Percentiles rank a stretch among this genome's conserved stretches.
Evolutionary conservation across 2,329 filamentous ascomycete species (phyloP).

Genomic region (Paraconiothyrium brasiliense): DNA sequence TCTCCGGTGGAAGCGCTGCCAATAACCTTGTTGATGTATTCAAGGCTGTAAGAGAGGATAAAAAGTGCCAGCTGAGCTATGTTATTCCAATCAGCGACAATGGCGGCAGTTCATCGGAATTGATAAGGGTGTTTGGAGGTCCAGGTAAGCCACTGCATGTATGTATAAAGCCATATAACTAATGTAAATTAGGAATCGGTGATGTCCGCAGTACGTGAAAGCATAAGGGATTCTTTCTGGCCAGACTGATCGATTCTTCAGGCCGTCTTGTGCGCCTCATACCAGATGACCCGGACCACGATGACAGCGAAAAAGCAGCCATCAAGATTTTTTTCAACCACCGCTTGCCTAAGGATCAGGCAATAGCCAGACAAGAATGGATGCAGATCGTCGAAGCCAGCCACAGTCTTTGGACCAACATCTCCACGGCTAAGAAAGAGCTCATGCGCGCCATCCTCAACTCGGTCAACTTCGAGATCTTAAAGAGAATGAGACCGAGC

Average conservation of each 20-base stretch:
- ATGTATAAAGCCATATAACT: neutral
- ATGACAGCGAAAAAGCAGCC: conserved; percentile 67
- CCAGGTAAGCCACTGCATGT: conserved; percentile 68
- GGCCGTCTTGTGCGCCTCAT: conserved; percentile 91
- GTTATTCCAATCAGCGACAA: conserved; percentile 97
- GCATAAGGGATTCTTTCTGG: conserved; percentile 2
- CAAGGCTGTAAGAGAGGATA: conserved; percentile 67
- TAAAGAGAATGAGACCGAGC: conserved; percentile 58
- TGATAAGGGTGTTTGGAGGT: conserved; percentile 93
- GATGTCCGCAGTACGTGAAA: conserved; percentile 73
- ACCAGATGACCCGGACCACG: conserved; percentile 67
- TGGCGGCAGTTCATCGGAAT: conserved; percentile 90
- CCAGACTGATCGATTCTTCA: conserved; percentile 46
- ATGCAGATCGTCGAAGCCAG: conserved; percentile 86
- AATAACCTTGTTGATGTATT: conserved; percentile 95
- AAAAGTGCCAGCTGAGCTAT: conserved; percentile 76
- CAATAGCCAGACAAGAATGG: conserved; percentile 79
- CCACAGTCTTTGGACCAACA: conserved; percentile 74
- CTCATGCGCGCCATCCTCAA: conserved; percentile 62
- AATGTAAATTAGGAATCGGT: conserved; percentile 64
- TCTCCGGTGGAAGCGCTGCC: conserved; percentile 92
- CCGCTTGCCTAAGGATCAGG: conserved; percentile 72
- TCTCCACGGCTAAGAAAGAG: conserved; percentile 61
- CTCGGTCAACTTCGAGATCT: conserved; percentile 59
- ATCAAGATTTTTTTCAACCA: conserved; percentile 90